These are phyloP conservation scores for Cordyceps tenuipes DNA, from an alignment of 2,329 filamentous ascomycete species.

Conservation along the genomic window DNA sequence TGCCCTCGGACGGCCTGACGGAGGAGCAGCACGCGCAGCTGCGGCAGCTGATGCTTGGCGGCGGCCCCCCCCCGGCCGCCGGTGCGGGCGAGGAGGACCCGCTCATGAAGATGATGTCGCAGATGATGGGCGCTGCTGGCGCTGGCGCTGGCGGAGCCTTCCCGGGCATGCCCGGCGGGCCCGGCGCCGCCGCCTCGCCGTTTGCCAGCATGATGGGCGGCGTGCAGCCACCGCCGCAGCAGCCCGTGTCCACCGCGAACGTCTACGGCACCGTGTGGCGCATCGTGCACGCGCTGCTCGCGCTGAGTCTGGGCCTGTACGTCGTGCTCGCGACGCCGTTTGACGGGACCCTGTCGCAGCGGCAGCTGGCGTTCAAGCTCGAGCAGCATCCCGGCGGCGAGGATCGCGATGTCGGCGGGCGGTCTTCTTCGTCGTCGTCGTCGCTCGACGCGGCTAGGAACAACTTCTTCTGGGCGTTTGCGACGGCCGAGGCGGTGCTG, in stretches of 20 bases:
- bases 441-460: constrained; percentile 23
- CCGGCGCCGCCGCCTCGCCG: constrained; percentile 24
- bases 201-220: constrained; percentile 36
- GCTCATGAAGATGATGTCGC: constrained; percentile 60
- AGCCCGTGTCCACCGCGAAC: constrained; percentile 25
- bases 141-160: constrained; percentile 15
- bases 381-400: constrained; percentile 2
- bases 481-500: constrained; percentile 64
- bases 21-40: constrained; percentile 55
- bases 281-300: constrained; percentile 64
- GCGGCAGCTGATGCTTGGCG: constrained; percentile 55
- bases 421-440: too few species aligned
- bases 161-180: constrained; percentile 24
- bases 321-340: constrained; percentile 61
- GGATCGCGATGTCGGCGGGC: neutral
- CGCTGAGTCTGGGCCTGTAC: constrained; percentile 61
- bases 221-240: constrained; percentile 25
- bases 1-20: constrained; percentile 28
- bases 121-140: constrained; percentile 52
- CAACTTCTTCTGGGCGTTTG: constrained; percentile 70
- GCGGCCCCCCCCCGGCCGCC: constrained; percentile 36
- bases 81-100: constrained; percentile 5
- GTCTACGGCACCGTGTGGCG: constrained; percentile 54
- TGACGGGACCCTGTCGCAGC: constrained; percentile 54
- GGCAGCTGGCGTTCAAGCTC: constrained; percentile 33